Base-by-base conservation (phyloP, 768 basidiomycete species). In the Calocera cornea region DNA sequence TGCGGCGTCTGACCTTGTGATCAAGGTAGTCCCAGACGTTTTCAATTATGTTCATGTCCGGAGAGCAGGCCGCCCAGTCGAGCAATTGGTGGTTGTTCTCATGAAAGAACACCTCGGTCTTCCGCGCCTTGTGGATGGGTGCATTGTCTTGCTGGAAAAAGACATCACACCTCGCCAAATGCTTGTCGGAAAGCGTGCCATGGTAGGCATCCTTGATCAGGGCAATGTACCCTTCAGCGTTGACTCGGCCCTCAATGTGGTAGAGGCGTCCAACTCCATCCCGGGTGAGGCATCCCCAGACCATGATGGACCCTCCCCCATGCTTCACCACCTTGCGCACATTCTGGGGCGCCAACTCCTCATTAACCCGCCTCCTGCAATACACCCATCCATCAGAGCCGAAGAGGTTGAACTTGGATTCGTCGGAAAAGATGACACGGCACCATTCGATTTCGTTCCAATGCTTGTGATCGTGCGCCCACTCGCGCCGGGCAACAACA, bases 351-450 rank as follows among this genome's bases (percentile, higher is more conserved):
- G 75, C 68, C 11, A 75, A 71, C 1, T 27, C 69, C 64, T 78
- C 68, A 17, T 73, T 74, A 16, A 70, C 71, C 66, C 65, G 69
- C 68, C 73, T 74, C 73, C 76, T 74, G 67, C 73, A 75, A 66
- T 70, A 80, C 66, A 73, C 19, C 5, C 69, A 27, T 2, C 78
- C 77, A 75, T 78, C 75, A 5, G 75, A 77, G 16, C 73, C 72
- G 68, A 78, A 74, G 1, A 75, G 41, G 40, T 72, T 72, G 70
- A 76, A 76, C 66, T 73, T 77, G 5, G 77, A 77, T 71, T 79
- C 71, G 64, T 79, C 77, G 0, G 74, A 76, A 67, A 75, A 78
- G 3, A 71, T 68, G 1, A 79, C 73, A 1, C 29, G 44, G 5
- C 54, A 14, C 77, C 77, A 78, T 68, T 77, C 66, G 14, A 74